Evolutionary conservation across 345 rosid species (phyloP).

Genomic region (Pistacia integerrima): DNA sequence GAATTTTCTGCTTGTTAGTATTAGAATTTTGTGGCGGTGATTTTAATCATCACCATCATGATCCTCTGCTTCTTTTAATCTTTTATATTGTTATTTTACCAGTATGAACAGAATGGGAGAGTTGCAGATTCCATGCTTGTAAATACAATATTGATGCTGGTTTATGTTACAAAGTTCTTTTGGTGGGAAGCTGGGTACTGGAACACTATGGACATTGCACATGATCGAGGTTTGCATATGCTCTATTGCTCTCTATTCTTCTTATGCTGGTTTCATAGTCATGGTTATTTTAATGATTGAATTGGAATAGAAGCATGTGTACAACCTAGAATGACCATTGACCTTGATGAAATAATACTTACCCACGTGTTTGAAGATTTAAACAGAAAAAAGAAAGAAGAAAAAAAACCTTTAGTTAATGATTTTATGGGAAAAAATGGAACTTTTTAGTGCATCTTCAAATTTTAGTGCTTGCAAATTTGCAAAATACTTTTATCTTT

Average conservation of each 20-base stretch:
- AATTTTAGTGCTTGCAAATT: too few relatives aligned
- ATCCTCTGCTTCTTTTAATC: conserved; percentile 6
- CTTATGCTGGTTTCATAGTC: conserved; percentile 6
- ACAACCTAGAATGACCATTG: conserved; percentile 7
- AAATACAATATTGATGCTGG: conserved; percentile 85
- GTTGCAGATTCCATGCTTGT: conserved; percentile 94
- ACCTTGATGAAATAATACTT: background rate
- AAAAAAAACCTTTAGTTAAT: background rate
- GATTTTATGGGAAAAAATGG: background rate
- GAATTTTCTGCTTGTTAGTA: background rate
- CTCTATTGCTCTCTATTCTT: conserved; percentile 1
- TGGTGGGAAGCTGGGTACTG: conserved; percentile 99
- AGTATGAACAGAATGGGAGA: conserved; percentile 82
- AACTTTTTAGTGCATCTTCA: too few relatives aligned
- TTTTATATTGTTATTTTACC: conserved; percentile 30
- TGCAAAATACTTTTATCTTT: too few relatives aligned
- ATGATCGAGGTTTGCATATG: conserved; percentile 82
- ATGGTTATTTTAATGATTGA: background rate
- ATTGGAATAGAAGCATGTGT: background rate
- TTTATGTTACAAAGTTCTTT: conserved; percentile 89
- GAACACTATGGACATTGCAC: conserved; percentile 99
- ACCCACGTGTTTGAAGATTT: background rate
- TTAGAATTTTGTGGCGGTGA: conserved; percentile 1
- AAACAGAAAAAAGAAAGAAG: background rate
- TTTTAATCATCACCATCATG: background rate